Conservation (phyloP, 805 yeast genomes). For the Hemisphaericaspora nanyangensis region DNA sequence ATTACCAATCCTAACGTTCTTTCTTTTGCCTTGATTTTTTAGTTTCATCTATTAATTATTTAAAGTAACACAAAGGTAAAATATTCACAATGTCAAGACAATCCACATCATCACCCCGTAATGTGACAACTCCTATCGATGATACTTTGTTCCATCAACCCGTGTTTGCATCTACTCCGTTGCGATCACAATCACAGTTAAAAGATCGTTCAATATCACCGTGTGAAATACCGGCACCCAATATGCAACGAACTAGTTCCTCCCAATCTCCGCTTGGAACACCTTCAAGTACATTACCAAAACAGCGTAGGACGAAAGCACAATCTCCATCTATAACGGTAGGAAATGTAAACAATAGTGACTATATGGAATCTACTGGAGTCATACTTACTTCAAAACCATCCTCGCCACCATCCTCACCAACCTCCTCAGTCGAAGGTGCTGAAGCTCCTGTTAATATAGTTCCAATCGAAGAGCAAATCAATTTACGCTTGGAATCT, state of each 20-base stretch:
- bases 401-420: neutral
- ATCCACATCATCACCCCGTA: neutral
- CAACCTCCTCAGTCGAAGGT: neutral
- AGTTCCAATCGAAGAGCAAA: conserved; percentile 36
- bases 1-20: too few relatives aligned
- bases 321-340: neutral
- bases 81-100: neutral
- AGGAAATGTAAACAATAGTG: neutral
- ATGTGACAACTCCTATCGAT: conserved; percentile 1
- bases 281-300: neutral
- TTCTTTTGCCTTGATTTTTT: too few relatives aligned
- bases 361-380: neutral
- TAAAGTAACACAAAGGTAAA: too few relatives aligned
- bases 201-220: conserved; percentile 3
- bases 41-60: too few relatives aligned
- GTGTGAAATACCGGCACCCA: conserved; percentile 1
- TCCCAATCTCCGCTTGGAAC: neutral
- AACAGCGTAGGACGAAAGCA: neutral
- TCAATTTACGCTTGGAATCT: conserved; percentile 61
- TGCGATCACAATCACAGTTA: neutral
- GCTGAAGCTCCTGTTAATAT: conserved; percentile 5
- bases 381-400: neutral
- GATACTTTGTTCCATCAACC: conserved; percentile 1
- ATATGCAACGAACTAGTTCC: neutral
- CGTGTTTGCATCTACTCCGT: neutral